Conservation (phyloP, 2,329 filamentous ascomycete genomes). For the Westerdykella aurantiaca region DNA sequence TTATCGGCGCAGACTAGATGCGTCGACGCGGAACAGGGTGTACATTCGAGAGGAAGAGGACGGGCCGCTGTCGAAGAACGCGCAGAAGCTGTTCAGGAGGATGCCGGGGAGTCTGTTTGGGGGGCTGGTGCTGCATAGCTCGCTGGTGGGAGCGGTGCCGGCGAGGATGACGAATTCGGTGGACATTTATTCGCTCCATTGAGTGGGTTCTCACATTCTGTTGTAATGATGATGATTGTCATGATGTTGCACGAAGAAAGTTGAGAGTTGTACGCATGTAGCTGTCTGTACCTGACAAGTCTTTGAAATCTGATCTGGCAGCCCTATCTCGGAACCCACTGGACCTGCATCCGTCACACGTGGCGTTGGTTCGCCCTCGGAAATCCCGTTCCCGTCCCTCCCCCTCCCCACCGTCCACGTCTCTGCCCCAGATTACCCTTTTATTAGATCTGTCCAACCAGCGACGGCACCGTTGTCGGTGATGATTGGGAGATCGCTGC, state of each 20-base stretch:
- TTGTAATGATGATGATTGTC: background rate
- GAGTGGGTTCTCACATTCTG: background rate
- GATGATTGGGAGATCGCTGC: too few species aligned
- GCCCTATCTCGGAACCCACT: too few species aligned
- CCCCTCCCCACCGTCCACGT: too few species aligned
- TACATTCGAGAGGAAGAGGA: conserved; percentile 15
- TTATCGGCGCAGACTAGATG: conserved; percentile 19
- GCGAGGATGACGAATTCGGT: conserved; percentile 20
- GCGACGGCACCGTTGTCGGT: too few species aligned
- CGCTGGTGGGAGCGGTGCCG: conserved; percentile 14
- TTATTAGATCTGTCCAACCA: background rate
- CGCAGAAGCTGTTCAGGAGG: conserved; percentile 14
- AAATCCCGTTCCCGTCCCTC: too few species aligned
- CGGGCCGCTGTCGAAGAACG: conserved; percentile 10
- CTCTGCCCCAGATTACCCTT: background rate
- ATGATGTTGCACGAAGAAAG: too few species aligned
- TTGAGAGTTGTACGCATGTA: too few species aligned
- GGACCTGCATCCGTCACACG: too few species aligned
- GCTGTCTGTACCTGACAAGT: too few species aligned
- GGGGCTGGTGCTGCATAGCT: conserved; percentile 17
- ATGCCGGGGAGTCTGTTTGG: conserved; percentile 16
- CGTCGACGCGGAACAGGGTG: conserved; percentile 20
- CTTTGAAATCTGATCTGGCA: too few species aligned
- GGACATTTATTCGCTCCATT: conserved; percentile 20
- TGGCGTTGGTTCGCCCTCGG: too few species aligned